A percentile compares a stretch with the other conserved stretches of the same genome.
These are phyloP conservation scores for Coemansia sp. DNA, from an alignment of 192 early-diverging fungal genomes.

Conservation along the genomic window DNA sequence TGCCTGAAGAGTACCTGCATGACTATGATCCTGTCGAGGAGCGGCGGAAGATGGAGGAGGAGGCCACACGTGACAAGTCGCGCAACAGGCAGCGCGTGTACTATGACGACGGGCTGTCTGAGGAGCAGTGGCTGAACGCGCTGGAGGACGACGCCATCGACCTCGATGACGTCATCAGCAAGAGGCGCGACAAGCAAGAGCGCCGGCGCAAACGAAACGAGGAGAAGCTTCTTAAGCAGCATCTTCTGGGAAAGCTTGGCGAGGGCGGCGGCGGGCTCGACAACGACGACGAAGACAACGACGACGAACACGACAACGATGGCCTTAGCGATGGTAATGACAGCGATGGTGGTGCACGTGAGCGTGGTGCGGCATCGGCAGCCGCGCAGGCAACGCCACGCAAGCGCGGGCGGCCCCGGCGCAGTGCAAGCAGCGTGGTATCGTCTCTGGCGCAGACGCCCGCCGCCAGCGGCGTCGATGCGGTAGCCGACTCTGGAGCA, in stretches of 20 bases:
- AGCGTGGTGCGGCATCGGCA: no score
- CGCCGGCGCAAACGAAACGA: conserved; percentile 41
- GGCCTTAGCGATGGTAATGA: background rate
- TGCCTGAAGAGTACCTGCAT: conserved; percentile 77
- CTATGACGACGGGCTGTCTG: conserved; percentile 92
- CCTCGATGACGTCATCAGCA: conserved; percentile 60
- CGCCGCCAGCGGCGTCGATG: conserved; percentile 3
- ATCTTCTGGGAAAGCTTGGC: conserved; percentile 24
- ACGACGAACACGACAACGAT: conserved; percentile 7
- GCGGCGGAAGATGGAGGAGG: conserved; percentile 54
- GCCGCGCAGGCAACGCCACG: conserved; percentile 16
- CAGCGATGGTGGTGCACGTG: background rate
- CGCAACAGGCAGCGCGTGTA: conserved; percentile 73
- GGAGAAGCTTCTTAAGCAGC: conserved; percentile 34
- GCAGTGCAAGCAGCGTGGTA: conserved; percentile 12
- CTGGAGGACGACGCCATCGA: conserved; percentile 69
- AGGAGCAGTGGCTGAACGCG: conserved; percentile 89
- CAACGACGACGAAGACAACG: conserved; percentile 7
- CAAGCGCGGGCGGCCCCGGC: conserved; percentile 21
- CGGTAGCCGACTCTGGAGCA: conserved; percentile 15
- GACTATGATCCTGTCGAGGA: conserved; percentile 63
- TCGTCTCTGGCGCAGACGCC: conserved; percentile 19
- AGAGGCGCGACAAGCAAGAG: conserved; percentile 48
- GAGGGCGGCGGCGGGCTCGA: conserved; percentile 13
- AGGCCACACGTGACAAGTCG: conserved; percentile 73